phyloP scores from a whole-genome alignment of 2,329 filamentous ascomycete genomes.

The Orbilia quercus region DNA sequence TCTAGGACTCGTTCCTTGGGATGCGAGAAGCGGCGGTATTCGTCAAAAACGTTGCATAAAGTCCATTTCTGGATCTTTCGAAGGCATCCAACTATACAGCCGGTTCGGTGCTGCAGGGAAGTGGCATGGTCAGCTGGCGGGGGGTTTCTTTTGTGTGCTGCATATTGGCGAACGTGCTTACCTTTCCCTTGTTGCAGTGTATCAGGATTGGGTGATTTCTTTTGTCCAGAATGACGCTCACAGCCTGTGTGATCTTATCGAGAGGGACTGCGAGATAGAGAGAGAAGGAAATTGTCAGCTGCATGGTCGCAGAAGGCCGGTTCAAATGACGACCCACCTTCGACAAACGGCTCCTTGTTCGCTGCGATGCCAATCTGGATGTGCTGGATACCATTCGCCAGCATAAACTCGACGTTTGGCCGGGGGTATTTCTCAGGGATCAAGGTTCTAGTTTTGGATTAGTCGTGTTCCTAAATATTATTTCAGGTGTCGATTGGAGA shows the following conservation, averaged over 20 bases:
- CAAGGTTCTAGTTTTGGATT: conserved; percentile 64
- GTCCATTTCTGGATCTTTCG: conserved; percentile 79
- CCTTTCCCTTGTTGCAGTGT: conserved; percentile 92
- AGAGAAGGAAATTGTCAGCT: conserved; percentile 36
- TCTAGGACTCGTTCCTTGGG: conserved; percentile 59
- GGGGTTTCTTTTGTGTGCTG: conserved; percentile 4
- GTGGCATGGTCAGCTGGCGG: conserved; percentile 18
- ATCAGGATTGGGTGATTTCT: conserved; percentile 83
- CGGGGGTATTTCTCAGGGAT: conserved; percentile 66
- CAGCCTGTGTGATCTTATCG: conserved; percentile 75
- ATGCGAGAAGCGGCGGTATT: conserved; percentile 67
- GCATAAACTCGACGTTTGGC: conserved; percentile 72
- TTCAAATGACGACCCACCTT: conserved; percentile 63
- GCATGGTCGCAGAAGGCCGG: conserved; percentile 36
- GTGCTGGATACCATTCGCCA: conserved; percentile 75
- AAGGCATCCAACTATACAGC: conserved; percentile 84
- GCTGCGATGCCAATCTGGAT: conserved; percentile 81
- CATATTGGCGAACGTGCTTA: conserved; percentile 61
- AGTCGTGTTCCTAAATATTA: conserved; percentile 1
- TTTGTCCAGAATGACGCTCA: conserved; percentile 76
- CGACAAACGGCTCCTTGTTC: conserved; percentile 79
- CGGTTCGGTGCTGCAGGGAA: conserved; percentile 77
- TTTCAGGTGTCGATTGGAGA: not conserved
- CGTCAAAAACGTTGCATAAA: conserved; percentile 72
- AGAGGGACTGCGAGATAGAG: conserved; percentile 66